Base-by-base conservation (phyloP, 2,329 filamentous ascomycete species). In the Xylariaceae sp. region DNA sequence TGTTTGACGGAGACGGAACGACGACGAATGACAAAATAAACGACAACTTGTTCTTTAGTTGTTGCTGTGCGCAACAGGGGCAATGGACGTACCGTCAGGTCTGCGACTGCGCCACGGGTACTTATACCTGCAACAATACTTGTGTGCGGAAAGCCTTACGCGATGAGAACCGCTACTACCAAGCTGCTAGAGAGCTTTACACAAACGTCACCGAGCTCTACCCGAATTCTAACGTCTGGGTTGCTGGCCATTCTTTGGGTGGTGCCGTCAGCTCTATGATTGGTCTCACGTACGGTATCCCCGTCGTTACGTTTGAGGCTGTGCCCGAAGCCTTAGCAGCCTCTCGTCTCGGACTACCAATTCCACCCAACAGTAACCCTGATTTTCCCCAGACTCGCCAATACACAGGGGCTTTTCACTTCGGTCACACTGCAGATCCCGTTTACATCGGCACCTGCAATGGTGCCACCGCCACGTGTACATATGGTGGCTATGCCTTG, bases 1-100 rank as follows among this genome's bases (percentile, higher is more conserved):
- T 97, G 2, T 97, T 97, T 71, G 93, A 97, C 73, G 94, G 94
- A n/a, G 89, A 93, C 44, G 93, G 92, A 55, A 97, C 94, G 1
- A 97, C 93, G 0, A 96, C 92, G 30, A 96, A 96, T 67, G 94
- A 99, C 77, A 99, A 99, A 77, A 80, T 92, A 69, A 99, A 97
- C 73, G 94, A 99, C 75, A 99, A 99, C 72, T 80, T 99, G 8
- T 96, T 96, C 75, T 97, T 97, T 77, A 96, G 92, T 71, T 99
- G 94, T 76, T 99, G 94, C 74, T 99, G 94, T 75, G 94, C 86
- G 3, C 92, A 97, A 75, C 92, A 95, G 68, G 92, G 92, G 0
- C 90, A 92, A 64, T 92, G 87, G 76, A 85, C 92, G 13, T 97
- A 92, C 88, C 87, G 89, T 61, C 88, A 95, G 72, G 92, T 96